Conservation (phyloP, 139 green algal genomes). For the Gonium pectorale region DNA sequence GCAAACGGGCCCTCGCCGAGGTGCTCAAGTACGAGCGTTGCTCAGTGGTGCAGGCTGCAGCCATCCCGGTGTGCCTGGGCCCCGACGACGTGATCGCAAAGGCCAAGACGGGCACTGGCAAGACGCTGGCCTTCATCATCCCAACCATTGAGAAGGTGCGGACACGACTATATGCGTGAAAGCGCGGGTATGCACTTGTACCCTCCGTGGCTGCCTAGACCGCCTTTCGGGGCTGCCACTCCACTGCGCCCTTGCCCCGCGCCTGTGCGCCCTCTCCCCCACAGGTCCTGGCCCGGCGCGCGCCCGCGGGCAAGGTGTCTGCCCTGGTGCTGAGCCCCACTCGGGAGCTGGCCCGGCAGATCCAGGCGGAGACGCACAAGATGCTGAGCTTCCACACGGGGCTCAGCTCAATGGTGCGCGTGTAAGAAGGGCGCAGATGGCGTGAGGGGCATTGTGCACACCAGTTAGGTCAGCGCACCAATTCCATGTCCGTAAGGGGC, state of each 20-base stretch:
- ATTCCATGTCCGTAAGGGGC: no score
- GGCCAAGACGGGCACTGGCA: conserved; percentile 89
- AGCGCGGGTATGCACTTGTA: no score
- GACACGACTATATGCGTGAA: no score
- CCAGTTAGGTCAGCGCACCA: no score
- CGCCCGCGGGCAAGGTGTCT: conserved; percentile 40
- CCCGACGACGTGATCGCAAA: conserved; percentile 80
- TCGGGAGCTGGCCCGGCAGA: conserved; percentile 84
- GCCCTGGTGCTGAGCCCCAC: conserved; percentile 79
- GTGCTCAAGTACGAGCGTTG: conserved; percentile 47
- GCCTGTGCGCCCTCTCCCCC: not conserved
- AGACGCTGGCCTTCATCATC: conserved; percentile 87
- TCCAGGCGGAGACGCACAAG: conserved; percentile 69
- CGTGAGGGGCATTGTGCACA: not conserved
- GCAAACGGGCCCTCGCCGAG: conserved; percentile 40
- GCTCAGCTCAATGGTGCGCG: conserved; percentile 19
- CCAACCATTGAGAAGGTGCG: conserved; percentile 68
- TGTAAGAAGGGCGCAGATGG: not conserved
- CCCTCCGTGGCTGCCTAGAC: no score
- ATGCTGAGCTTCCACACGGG: conserved; percentile 69
- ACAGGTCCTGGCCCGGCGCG: conserved; percentile 49
- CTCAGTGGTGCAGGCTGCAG: conserved; percentile 54
- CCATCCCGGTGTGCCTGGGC: conserved; percentile 50
- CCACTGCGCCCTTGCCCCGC: not conserved
- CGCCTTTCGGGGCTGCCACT: no score